These are phyloP conservation scores for Backusella australiensis DNA, from an alignment of 192 early-diverging fungal genomes.

Conservation along the genomic window DNA sequence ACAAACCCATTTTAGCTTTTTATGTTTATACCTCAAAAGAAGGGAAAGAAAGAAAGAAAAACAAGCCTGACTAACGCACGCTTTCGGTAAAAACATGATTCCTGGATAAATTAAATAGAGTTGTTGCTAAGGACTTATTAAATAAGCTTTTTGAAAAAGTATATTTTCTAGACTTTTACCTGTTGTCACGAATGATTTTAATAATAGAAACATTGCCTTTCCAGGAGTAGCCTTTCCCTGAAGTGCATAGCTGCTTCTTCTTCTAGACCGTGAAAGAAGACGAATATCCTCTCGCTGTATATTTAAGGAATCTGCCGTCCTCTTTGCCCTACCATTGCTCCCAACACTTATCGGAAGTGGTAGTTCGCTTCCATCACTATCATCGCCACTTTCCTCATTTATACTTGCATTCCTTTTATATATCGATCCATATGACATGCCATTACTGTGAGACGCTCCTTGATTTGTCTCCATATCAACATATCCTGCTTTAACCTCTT, in stretches of 20 bases:
- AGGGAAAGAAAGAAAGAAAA: no score
- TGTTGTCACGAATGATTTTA: slow-evolving; percentile 72
- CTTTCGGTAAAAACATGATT: slow-evolving; percentile 36
- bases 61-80: neutral
- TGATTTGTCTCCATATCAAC: neutral
- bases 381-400: no score
- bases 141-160: neutral
- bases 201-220: slow-evolving; percentile 73
- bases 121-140: no score
- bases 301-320: neutral
- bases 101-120: neutral
- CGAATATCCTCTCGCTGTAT: slow-evolving; percentile 24
- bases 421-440: neutral
- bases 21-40: no score
- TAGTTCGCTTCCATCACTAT: neutral
- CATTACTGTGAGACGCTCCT: neutral
- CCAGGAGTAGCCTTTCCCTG: slow-evolving; percentile 60
- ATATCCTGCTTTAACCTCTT: neutral
- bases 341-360: neutral
- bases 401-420: no score
- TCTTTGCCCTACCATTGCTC: neutral
- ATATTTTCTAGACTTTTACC: neutral
- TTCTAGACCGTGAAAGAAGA: slow-evolving; percentile 11
- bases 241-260: slow-evolving; percentile 14
- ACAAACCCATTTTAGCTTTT: neutral